A percentile compares a stretch with the other conserved stretches of the same genome.
Conservation (phyloP, 768 basidiomycete species). For the Auricularia sp. region DNA sequence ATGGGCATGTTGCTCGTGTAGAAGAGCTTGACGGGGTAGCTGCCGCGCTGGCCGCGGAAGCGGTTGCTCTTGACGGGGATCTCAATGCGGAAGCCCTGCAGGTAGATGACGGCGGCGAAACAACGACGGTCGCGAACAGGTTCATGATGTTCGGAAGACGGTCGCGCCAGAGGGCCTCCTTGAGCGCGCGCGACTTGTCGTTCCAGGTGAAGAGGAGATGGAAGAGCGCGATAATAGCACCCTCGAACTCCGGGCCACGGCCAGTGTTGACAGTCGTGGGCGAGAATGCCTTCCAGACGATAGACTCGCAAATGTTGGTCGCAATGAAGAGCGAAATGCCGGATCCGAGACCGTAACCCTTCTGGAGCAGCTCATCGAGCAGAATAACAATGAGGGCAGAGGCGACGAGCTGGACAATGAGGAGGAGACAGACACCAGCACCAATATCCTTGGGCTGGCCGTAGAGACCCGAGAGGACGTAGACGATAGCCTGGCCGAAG, state of each 20-base stretch:
- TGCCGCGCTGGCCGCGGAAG: conserved; percentile 91
- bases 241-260: conserved; percentile 96
- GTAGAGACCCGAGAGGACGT: conserved; percentile 94
- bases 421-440: conserved; percentile 90
- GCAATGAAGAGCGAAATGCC: conserved; percentile 99
- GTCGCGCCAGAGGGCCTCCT: conserved; percentile 98
- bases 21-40: conserved; percentile 96
- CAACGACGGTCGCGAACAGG: conserved; percentile 80
- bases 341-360: conserved; percentile 96
- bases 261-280: conserved; percentile 98
- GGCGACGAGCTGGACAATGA: conserved; percentile 91
- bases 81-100: conserved; percentile 97
- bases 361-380: conserved; percentile 96
- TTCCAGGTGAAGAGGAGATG: conserved; percentile 97
- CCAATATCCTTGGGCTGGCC: conserved; percentile 89
- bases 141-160: conserved; percentile 97
- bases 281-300: conserved; percentile 99
- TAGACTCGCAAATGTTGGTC: conserved; percentile 98
- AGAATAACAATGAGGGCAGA: conserved; percentile 95
- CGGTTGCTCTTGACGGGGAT: conserved; percentile 96
- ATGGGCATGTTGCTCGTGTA: conserved; percentile 99
- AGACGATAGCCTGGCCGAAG: conserved; percentile 93
- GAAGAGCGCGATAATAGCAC: conserved; percentile 92
- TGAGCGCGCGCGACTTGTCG: conserved; percentile 92
- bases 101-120: conserved; percentile 96